Conservation (phyloP, 2,329 filamentous ascomycete genomes). For the Trichoderma koningii region DNA sequence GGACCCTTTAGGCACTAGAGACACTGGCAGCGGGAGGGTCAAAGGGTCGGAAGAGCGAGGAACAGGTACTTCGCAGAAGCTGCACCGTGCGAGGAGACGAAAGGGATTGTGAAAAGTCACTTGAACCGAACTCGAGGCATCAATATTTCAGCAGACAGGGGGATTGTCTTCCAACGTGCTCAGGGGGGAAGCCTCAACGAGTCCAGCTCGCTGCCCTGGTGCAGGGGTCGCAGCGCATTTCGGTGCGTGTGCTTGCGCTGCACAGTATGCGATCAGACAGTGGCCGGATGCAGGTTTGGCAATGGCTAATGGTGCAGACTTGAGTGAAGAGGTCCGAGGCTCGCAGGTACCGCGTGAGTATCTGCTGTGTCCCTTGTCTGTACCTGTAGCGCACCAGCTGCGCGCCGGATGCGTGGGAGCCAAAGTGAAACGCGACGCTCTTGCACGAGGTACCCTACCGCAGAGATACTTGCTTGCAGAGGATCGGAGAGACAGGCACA, state of each 20-base stretch:
- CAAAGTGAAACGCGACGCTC: neutral
- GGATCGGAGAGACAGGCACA: neutral
- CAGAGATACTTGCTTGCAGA: neutral
- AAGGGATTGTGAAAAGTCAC: neutral
- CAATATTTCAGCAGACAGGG: constrained; percentile 4
- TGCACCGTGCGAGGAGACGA: constrained; percentile 15
- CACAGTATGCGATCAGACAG: neutral
- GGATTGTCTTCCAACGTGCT: neutral
- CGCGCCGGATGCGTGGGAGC: neutral
- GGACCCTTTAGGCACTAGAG: constrained; percentile 27
- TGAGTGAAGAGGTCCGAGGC: neutral
- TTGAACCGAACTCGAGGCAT: neutral
- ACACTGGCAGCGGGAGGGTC: constrained; percentile 23
- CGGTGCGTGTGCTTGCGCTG: neutral
- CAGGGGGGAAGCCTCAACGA: neutral
- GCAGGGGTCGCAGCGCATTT: constrained; percentile 2
- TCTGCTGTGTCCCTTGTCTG: neutral
- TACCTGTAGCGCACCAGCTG: neutral
- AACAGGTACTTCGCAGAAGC: neutral
- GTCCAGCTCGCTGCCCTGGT: constrained; percentile 15
- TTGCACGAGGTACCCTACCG: neutral
- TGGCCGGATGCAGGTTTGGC: neutral
- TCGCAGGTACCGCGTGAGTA: constrained; percentile 4
- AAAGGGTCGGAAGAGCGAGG: neutral
- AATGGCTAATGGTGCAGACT: too few species aligned